Percentiles rank a stretch among this genome's conserved stretches.
Conservation (phyloP, 768 basidiomycete species). For the Stropharia rugosoannulata region DNA sequence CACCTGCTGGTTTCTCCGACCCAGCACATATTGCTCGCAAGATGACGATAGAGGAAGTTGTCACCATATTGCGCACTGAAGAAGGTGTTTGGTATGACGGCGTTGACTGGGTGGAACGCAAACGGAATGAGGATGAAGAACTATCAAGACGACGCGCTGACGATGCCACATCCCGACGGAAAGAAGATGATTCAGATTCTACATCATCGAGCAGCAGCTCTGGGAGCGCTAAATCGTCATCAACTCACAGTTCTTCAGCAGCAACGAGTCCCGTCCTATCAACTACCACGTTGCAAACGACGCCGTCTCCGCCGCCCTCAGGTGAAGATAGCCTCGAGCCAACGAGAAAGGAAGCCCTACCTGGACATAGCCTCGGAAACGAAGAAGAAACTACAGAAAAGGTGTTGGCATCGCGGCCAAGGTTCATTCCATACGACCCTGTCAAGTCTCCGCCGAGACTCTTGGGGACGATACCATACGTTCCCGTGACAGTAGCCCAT, state of each 20-base stretch:
- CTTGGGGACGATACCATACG: conserved; percentile 65
- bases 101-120: conserved; percentile 61
- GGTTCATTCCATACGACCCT: conserved; percentile 46
- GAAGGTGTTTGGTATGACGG: conserved; percentile 74
- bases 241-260: conserved; percentile 40
- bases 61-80: conserved; percentile 54
- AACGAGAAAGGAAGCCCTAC: conserved; percentile 27
- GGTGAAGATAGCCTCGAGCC: conserved; percentile 27
- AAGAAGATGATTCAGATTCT: conserved; percentile 46
- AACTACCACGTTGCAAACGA: conserved; percentile 74
- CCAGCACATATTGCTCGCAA: conserved; percentile 54
- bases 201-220: conserved; percentile 44
- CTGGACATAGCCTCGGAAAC: background rate
- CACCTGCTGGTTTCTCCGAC: conserved; percentile 36
- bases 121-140: conserved; percentile 36
- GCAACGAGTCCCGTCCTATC: conserved; percentile 72
- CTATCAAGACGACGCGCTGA: conserved; percentile 19
- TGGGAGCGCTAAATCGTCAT: conserved; percentile 14
- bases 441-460: conserved; percentile 61
- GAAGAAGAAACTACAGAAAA: background rate
- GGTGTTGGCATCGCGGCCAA: conserved; percentile 8
- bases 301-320: conserved; percentile 68
- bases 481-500: conserved; percentile 56
- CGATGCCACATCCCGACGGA: conserved; percentile 23
- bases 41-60: conserved; percentile 64